Evolutionary conservation across 2,329 filamentous ascomycete genomes (phyloP), one percentile per base, ranked within the genome.

Genomic region (Ophiocordyceps sinensis): DNA sequence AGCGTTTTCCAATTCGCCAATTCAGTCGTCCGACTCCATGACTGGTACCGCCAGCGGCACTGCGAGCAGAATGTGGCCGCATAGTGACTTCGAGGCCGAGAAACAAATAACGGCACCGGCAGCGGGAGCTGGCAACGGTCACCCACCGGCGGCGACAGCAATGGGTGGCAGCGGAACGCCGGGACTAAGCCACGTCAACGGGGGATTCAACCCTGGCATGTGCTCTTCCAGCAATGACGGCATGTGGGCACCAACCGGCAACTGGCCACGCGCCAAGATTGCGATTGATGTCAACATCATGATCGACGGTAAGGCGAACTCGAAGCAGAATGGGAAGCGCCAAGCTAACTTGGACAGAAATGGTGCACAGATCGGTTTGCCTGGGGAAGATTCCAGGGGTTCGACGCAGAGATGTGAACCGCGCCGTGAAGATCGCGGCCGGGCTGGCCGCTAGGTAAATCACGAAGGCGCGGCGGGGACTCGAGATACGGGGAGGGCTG

Each of bases 341-440:
- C 12, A 31, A 8, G 30, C 12, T 13, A 28, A n/a, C 23, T 12
- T 21, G 10, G 7, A 12, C 37, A 66, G 63, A 66, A 52, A 46
- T 67, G 37, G 52, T 55, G 1, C 42, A 44, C 3, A 53, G 44
- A 13, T 56, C 61, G 14, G 55, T 66, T 7, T 67, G 63, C 34
- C 46, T 67, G 8, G 64, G 63, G 9, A 52, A 60, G 5, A 55
- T 54, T 2, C 63, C 64, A 0, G 64, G 61, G 0, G 44, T 66
- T 10, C 56, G 63, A 7, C 59, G 60, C 1, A 59, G 53, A 32
- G 62, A 67, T 36, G 47, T 67, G 1, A 48, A 62, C 38, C 47
- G 39, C 14, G 57, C 61, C 9, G 48, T 62, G 34, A 54, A 53
- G 45, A 28, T 53, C 11, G 30, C 30, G 7, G 30, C 30, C 30